These are phyloP conservation scores for Naganishia liquefaciens DNA, from an alignment of 1,284 basidiomycete species.

Conservation along the genomic window DNA sequence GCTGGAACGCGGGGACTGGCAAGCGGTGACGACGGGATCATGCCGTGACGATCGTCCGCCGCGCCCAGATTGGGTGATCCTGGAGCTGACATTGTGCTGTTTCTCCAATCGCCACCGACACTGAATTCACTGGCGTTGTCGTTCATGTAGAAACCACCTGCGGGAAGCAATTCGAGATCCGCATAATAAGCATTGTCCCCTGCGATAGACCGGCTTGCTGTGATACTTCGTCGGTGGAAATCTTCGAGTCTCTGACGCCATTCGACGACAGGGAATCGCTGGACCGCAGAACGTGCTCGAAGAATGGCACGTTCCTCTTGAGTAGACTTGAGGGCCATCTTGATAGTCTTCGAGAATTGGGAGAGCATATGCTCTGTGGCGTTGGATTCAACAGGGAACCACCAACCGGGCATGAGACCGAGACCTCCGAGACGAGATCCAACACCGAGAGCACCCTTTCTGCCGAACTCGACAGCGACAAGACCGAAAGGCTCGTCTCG, in stretches of 20 bases:
- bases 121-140: constrained; percentile 39
- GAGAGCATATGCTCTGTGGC: constrained; percentile 90
- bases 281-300: constrained; percentile 84
- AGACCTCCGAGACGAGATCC: constrained; percentile 88
- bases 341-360: constrained; percentile 90
- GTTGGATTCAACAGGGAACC: constrained; percentile 91
- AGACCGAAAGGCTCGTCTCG: constrained; percentile 93
- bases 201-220: constrained; percentile 66
- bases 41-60: constrained; percentile 24
- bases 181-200: constrained; percentile 70
- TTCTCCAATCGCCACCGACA: constrained; percentile 62
- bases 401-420: constrained; percentile 95
- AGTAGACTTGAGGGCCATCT: constrained; percentile 84
- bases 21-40: constrained; percentile 27
- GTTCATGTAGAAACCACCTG: constrained; percentile 36
- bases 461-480: constrained; percentile 90
- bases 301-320: constrained; percentile 86
- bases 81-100: constrained; percentile 49
- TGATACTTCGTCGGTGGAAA: constrained; percentile 83
- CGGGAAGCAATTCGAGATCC: constrained; percentile 41
- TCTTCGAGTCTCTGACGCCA: constrained; percentile 94
- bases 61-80: constrained; percentile 38
- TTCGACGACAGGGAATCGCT: constrained; percentile 93
- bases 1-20: constrained; percentile 29
- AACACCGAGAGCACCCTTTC: constrained; percentile 91